A percentile compares a stretch with the other conserved stretches of the same genome.
Conservation (phyloP, 2,329 filamentous ascomycete genomes). For the Akanthomyces muscarius region DNA sequence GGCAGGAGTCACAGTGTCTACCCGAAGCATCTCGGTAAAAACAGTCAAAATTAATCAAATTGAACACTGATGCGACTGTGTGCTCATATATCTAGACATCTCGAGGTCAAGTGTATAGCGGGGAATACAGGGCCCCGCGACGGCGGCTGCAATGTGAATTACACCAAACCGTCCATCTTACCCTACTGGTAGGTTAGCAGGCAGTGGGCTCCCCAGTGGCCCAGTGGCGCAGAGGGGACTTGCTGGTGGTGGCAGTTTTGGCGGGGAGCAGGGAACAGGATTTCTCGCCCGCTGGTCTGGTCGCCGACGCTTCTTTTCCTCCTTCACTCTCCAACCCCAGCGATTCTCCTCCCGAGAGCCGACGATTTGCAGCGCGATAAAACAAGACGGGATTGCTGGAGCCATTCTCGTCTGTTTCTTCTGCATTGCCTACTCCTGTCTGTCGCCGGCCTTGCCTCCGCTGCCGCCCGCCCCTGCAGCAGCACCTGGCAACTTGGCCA, state of each 20-base stretch:
- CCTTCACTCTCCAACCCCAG: neutral
- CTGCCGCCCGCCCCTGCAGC: neutral
- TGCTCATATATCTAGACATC: no score
- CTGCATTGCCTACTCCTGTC: neutral
- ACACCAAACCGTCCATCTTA: no score
- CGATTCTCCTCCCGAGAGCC: neutral
- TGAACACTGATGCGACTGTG: no score
- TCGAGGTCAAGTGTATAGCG: no score
- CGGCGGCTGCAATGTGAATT: no score
- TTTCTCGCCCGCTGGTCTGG: neutral
- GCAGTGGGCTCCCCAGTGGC: no score
- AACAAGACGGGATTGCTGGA: neutral
- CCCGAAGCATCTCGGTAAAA: no score
- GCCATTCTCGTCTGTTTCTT: constrained; percentile 6
- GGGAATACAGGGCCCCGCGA: no score
- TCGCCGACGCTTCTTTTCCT: neutral
- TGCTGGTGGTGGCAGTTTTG: neutral
- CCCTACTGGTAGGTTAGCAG: no score
- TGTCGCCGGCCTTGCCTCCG: neutral
- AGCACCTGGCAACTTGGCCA: constrained; percentile 6
- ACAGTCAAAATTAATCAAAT: no score
- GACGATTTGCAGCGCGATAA: neutral
- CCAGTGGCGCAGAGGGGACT: no score
- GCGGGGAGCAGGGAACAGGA: constrained; percentile 1
- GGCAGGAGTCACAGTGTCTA: no score